Evolutionary conservation across 2,329 filamentous ascomycete species (phyloP), one percentile per base, ranked within the genome.

Genomic region (Claviceps maximensis): DNA sequence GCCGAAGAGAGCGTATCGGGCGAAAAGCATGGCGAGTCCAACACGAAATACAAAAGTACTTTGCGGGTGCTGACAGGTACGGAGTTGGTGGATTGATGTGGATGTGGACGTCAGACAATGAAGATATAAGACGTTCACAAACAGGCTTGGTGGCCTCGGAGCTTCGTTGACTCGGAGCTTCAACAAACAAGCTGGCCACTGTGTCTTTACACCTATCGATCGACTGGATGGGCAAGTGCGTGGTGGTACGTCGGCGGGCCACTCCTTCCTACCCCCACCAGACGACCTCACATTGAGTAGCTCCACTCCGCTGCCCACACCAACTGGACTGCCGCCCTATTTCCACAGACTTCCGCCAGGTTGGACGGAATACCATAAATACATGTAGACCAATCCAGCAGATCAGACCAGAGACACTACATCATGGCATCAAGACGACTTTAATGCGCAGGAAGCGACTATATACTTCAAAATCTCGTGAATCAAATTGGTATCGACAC

Each of bases 1-100:
- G 62, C 62, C 63, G 59, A 58, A 59, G 42, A 46, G 54, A 19
- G 49, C 47, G 54, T 53, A 53, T 54, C 50, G 57, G 55, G 57
- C 56, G 49, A 55, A 56, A 57, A 56, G 65, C 66, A 68, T 68
- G 62, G 60, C 63, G 55, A 51, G 45, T 59, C 8, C 40, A 47
- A 38, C 27, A 25, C 33, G 33, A 17, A 48, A 21, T 40, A 42
- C 36, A 38, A 48, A 51, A 53, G 50, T 29, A 46, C 41, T 29
- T 33, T 31, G 42, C 23, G 10, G 48, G 8, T 33, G 31, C 50
- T 15, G 25, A n/a, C 23, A 12, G 8, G 45, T 12, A 46, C 9
- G 15, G 47, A 17, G 4, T n/a, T n/a, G 23, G 29, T 40, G 31
- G 38, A n/a, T 50, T 41, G 53, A 47, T 50, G 46, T 49, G 49